Evolutionary conservation across 2,329 filamentous ascomycete genomes (phyloP).

Genomic region (Colletotrichum sojae): DNA sequence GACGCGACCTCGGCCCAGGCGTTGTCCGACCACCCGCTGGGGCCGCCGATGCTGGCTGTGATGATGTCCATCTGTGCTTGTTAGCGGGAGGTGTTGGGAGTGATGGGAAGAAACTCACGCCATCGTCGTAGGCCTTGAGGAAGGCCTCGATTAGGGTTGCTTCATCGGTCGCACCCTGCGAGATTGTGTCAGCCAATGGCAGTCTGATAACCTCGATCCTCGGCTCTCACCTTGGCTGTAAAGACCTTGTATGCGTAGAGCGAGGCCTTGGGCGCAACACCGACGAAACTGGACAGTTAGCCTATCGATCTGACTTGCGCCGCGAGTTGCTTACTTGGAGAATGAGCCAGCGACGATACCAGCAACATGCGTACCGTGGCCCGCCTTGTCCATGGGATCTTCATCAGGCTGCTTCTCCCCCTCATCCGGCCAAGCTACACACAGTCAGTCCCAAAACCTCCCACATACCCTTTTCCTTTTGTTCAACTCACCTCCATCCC

Average conservation of each 20-base stretch:
- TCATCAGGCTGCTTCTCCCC: slow-evolving; percentile 50
- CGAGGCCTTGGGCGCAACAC: slow-evolving; percentile 49
- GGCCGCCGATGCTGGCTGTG: slow-evolving; percentile 55
- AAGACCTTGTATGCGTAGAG: slow-evolving; percentile 49
- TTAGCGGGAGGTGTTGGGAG: not conserved
- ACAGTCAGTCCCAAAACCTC: not conserved
- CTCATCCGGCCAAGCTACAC: slow-evolving; percentile 25
- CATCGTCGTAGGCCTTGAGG: slow-evolving; percentile 52
- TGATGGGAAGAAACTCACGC: slow-evolving; percentile 39
- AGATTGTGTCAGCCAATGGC: not conserved
- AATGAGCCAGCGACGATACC: slow-evolving; percentile 43
- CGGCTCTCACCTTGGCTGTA: slow-evolving; percentile 37
- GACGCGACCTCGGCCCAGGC: slow-evolving; percentile 58
- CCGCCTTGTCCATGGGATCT: slow-evolving; percentile 51
- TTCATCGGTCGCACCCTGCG: slow-evolving; percentile 45
- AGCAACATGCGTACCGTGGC: slow-evolving; percentile 55
- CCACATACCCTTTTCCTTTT: too few relatives aligned
- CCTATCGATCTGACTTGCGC: not conserved
- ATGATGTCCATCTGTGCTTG: slow-evolving; percentile 53
- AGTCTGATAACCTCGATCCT: too few relatives aligned
- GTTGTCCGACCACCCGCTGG: slow-evolving; percentile 56
- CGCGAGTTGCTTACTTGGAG: not conserved
- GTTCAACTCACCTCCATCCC: slow-evolving; percentile 37
- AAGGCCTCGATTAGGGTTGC: slow-evolving; percentile 50
- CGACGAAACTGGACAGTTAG: slow-evolving; percentile 36